Base-by-base conservation (phyloP, 768 basidiomycete species). In the Paxillus ammoniavirescens region DNA sequence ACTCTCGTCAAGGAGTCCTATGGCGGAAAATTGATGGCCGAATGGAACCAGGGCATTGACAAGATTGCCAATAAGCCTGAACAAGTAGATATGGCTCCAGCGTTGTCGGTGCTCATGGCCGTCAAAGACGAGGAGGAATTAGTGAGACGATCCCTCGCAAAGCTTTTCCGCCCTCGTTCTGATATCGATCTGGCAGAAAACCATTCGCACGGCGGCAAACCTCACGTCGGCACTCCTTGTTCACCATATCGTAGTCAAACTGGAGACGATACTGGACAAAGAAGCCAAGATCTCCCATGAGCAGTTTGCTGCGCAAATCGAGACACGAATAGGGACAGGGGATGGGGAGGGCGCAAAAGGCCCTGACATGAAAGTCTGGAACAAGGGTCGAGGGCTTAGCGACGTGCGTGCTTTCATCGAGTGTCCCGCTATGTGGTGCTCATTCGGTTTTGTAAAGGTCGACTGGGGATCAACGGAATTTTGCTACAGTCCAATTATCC, bases 281-380 rank as follows among this genome's bases (percentile, higher is more conserved):
- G 93, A 94, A 66, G 84, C 90, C 40, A 92, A 91, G 68, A 88
- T 97, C 30, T 81, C 91, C 0, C 96, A 99, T 64, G 92, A 94
- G 60, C 78, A 83, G 62, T 82, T 98, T 40, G 83, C 92, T 5
- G 80, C 84, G 33, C 85, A 93, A 68, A 88, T 98, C 45, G 96
- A 99, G 72, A 80, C 81, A 9, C 82, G 93, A 46, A 78, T 98
- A 55, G 96, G 95, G 10, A 91, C 87, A 17, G 90, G 86, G 15
- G 68, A 70, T 21, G 68, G 66, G 2, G 82, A 79, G 41, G 79
- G 78, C 55, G 84, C 82, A 2, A 93, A 91, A 64, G 87, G 87
- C 2, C 91, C 93, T 5, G 94, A 98, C 67, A 91, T 88, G 86
- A 93, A 87, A 65, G 83, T 96, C 15, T 98, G 96, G 94, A 82